Base-by-base conservation (phyloP, 371 early-diverging fungal species). In the Circinella minor region DNA sequence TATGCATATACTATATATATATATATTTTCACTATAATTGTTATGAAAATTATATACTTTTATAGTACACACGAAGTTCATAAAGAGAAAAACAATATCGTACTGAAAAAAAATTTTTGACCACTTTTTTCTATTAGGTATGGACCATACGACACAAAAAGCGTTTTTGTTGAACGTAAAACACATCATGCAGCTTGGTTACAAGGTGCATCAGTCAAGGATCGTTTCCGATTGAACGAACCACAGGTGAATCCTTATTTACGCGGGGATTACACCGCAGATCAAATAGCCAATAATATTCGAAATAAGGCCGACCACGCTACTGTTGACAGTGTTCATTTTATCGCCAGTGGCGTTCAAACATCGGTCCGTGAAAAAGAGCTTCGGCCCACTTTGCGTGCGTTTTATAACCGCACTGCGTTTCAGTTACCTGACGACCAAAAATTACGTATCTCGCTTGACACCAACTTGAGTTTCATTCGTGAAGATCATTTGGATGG, bases 401-500 rank as follows among this genome's bases (percentile, higher is more conserved):
- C 95, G 4, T 95, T 94, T 70, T 98, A 98, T 85, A 96, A 96
- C 80, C 90, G 99, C 75, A 97, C 95, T 4, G 98, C 98, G 2
- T 99, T 99, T 87, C 99, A 98, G 76, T 81, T 98, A 13, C 99
- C 99, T 0, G 95, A 95, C 37, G 91, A 95, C 6, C 95, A 98
- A 34, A 84, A 90, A 17, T 94, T 98, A n/a, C 88, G 99, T 69
- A 93, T 99, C 65, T 94, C 95, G 14, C 86, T 99, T 2, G 99
- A 99, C 75, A 98, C 98, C 0, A 95, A 99, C 75, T 84, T 99
- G 55, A 90, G 94, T 39, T 96, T 98, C 91, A 93, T 98, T 66
- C 94, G 96, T 64, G 99, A 98, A 75, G 92, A 73, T 43, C 74
- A 75, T 65, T 38, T 79, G 15, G 94, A 92, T 63, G 78, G 76